Conservation (phyloP, 2,329 filamentous ascomycete genomes). For the Neurospora crassa region DNA sequence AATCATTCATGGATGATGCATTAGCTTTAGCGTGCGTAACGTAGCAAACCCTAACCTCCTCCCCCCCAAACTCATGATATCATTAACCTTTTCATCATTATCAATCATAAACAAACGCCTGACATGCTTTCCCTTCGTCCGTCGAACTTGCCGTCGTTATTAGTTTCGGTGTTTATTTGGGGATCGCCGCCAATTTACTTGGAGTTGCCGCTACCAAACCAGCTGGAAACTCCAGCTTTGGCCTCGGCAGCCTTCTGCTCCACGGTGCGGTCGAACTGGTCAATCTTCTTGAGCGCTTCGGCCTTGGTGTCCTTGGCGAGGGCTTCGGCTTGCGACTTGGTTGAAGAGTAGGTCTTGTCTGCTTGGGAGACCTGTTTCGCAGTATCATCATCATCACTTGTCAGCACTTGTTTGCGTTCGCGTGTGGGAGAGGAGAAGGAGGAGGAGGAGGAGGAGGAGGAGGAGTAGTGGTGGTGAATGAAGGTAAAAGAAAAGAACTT, state of each 20-base stretch:
- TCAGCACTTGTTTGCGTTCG: conserved; percentile 15
- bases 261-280: conserved; percentile 75
- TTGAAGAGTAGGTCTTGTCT: conserved; percentile 50
- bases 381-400: conserved; percentile 20
- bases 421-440: too few species aligned
- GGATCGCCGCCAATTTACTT: conserved; percentile 25
- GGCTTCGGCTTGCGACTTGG: conserved; percentile 50
- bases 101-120: too few species aligned
- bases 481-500: conserved; percentile 25
- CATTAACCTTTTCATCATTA: neutral
- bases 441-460: neutral
- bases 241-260: conserved; percentile 70
- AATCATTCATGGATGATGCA: too few species aligned
- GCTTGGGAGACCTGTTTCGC: conserved; percentile 48
- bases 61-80: neutral
- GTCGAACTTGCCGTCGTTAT: too few species aligned
- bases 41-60: too few species aligned
- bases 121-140: too few species aligned
- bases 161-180: too few species aligned
- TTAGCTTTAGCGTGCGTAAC: too few species aligned
- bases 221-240: conserved; percentile 73
- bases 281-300: conserved; percentile 60
- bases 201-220: conserved; percentile 56
- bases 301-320: conserved; percentile 55
- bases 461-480: neutral